Percentiles rank a stretch among this genome's conserved stretches.
Evolutionary conservation across 2,329 filamentous ascomycete species (phyloP).

Genomic region (Nothophoma quercina): DNA sequence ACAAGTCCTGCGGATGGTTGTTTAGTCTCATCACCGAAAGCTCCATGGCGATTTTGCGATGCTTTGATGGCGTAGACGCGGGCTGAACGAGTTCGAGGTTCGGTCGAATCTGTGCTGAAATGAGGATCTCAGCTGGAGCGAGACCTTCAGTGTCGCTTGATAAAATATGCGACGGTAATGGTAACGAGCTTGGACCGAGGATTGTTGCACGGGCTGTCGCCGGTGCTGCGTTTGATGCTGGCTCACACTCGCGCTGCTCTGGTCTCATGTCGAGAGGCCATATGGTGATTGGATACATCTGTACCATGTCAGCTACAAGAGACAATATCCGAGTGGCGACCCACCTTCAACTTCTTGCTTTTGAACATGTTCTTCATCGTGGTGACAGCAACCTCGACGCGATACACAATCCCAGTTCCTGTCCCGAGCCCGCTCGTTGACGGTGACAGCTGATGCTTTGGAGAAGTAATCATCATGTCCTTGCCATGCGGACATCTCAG

Average conservation of each 20-base stretch:
- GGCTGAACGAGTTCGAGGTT: slow-evolving; percentile 7
- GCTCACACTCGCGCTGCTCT: not conserved
- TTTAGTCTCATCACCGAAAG: slow-evolving; percentile 14
- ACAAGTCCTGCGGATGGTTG: slow-evolving; percentile 6
- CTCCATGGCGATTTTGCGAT: slow-evolving; percentile 13
- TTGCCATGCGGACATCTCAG: too few relatives aligned
- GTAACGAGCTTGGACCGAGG: slow-evolving; percentile 1
- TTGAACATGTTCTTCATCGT: slow-evolving; percentile 24
- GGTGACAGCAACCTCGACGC: slow-evolving; percentile 17
- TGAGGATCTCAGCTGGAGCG: slow-evolving; percentile 3
- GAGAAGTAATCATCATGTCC: too few relatives aligned
- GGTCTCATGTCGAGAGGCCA: slow-evolving; percentile 10
- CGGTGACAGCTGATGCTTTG: slow-evolving; percentile 8
- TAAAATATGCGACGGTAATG: not conserved
- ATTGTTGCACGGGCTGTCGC: not conserved
- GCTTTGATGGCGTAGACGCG: not conserved
- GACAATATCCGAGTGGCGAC: not conserved
- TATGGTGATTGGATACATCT: slow-evolving; percentile 10
- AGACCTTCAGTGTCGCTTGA: slow-evolving; percentile 1
- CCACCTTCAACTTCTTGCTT: slow-evolving; percentile 12
- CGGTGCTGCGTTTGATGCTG: not conserved
- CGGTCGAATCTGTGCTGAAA: slow-evolving; percentile 12
- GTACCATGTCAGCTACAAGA: not conserved
- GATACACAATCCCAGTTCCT: slow-evolving; percentile 18
- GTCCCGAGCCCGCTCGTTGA: slow-evolving; percentile 15